phyloP scores from a whole-genome alignment of 371 early-diverging fungal genomes.

The Syncephalis plumigaleata region DNA sequence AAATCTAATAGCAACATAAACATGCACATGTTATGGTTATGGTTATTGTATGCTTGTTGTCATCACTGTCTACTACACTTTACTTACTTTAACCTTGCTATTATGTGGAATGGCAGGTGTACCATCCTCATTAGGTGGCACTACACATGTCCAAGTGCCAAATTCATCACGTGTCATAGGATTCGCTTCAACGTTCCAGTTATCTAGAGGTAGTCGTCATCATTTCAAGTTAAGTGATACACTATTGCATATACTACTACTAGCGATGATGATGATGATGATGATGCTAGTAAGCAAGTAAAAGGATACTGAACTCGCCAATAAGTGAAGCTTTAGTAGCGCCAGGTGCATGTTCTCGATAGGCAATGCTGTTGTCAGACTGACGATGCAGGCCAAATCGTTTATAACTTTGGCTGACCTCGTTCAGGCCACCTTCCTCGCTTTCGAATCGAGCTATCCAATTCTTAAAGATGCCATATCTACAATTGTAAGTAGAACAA shows the following conservation, averaged over 20 bases:
- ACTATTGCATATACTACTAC: neutral
- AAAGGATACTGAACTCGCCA: slow-evolving; percentile 60
- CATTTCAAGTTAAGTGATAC: neutral
- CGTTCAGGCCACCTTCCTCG: slow-evolving; percentile 58
- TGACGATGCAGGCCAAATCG: slow-evolving; percentile 50
- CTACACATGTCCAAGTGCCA: slow-evolving; percentile 59
- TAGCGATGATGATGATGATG: neutral
- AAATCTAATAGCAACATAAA: too few relatives aligned
- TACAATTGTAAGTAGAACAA: slow-evolving; percentile 6
- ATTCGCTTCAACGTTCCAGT: slow-evolving; percentile 61
- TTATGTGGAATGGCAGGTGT: slow-evolving; percentile 60
- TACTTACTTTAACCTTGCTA: slow-evolving; percentile 67
- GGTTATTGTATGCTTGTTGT: neutral
- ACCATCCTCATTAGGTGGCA: slow-evolving; percentile 44
- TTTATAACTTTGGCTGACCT: slow-evolving; percentile 64
- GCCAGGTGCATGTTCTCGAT: slow-evolving; percentile 91
- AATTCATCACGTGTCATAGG: slow-evolving; percentile 57
- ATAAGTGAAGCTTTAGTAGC: slow-evolving; percentile 61
- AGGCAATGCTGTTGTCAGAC: slow-evolving; percentile 37
- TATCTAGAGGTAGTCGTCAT: slow-evolving; percentile 22
- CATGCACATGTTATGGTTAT: neutral
- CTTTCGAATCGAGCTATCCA: slow-evolving; percentile 47
- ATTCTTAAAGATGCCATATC: slow-evolving; percentile 28
- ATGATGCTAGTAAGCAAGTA: neutral
- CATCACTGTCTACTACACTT: neutral